Evolutionary conservation across 2,329 filamentous ascomycete genomes (phyloP), one percentile per base, ranked within the genome.

Genomic region (Aspergillus pseudonomiae): DNA sequence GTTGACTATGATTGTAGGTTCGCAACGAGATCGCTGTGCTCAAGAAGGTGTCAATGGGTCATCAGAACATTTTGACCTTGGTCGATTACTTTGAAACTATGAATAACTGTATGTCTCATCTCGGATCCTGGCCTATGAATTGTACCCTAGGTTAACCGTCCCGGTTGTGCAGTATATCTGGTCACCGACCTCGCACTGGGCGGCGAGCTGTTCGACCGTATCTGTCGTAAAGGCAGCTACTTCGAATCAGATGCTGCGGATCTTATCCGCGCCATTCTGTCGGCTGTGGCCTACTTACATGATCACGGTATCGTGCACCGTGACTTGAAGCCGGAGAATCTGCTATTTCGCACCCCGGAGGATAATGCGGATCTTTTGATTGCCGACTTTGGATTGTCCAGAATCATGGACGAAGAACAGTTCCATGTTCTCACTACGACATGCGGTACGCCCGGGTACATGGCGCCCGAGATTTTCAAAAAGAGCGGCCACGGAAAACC

Each of bases 71-170:
- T 77, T 83, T 99, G 65, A 99, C 95, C 1, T 86, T 99, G 63
- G 95, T 98, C 73, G 95, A 99, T 82, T 99, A 98, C 81, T 99
- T 99, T 76, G 95, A 99, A 83, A 99, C 95, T 7, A 96, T 97
- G 92, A 98, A 99, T 82, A 99, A 99, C 80, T 86, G 88, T 90
- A 80, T 62, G 84, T 72, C 21, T 48, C 48, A 32, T 32, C n/a
- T 6, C n/a, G 11, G 52, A 55, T 26, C 2, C 53, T 32, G 32
- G 19, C 19, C 39, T 32, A 10, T 9, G n/a, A 19, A n/a, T 12
- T 21, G 21, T 21, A 28, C 21, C 28, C 16, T 21, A 52, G 36
- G 61, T 69, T 75, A 36, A 75, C 60, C 21, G 26, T 30, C 36
- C 32, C 57, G 30, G 41, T 28, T 43, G 46, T 61, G 14, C 68